Evolutionary conservation across 768 basidiomycete species (phyloP).

Genomic region (Holtermannia corniformis): DNA sequence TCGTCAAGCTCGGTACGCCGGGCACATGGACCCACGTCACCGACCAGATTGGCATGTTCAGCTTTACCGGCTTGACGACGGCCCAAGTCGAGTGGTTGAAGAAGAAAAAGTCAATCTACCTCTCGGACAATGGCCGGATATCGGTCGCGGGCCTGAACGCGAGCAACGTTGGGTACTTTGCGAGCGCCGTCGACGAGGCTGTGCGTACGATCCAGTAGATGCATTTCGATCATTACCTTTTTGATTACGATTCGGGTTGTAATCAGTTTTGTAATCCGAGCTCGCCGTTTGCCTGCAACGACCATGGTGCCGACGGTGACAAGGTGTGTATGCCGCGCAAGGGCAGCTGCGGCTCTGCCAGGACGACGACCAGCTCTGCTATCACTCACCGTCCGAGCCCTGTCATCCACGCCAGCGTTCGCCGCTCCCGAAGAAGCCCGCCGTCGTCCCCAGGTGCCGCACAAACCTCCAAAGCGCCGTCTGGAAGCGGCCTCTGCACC

Average conservation of each 20-base stretch:
- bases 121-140: constrained; percentile 3
- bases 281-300: no score
- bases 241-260: no score
- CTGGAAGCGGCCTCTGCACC: constrained; percentile 76
- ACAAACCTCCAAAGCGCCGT: constrained; percentile 49
- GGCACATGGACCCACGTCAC: constrained; percentile 86
- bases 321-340: no score
- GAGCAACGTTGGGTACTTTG: background rate
- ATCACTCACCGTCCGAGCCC: no score
- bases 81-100: constrained; percentile 9
- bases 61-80: constrained; percentile 47
- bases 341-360: no score
- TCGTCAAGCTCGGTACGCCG: constrained; percentile 72
- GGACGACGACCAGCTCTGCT: no score
- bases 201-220: no score
- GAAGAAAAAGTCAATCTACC: constrained; percentile 12
- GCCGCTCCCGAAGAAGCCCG: background rate
- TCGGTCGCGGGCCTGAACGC: background rate
- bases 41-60: constrained; percentile 95
- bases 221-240: no score
- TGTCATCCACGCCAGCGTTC: background rate
- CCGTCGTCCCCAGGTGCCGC: constrained; percentile 11
- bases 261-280: no score
- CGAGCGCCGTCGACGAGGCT: background rate
- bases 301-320: no score